Evolutionary conservation across 2,329 filamentous ascomycete genomes (phyloP).

Genomic region (Colletotrichum spinosum): DNA sequence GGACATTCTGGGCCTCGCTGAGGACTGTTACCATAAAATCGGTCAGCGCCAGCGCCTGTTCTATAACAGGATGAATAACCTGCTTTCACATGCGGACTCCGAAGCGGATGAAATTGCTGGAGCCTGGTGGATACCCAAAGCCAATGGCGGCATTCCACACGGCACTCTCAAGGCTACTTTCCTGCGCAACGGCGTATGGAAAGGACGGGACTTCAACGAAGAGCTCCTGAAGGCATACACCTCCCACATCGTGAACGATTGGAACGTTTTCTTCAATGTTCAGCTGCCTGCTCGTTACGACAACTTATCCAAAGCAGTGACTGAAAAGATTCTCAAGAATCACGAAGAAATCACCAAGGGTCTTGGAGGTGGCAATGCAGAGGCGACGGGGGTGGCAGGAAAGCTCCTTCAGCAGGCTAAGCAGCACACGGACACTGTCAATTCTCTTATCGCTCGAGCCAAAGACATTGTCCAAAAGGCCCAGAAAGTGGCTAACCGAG

Average conservation of each 20-base stretch:
- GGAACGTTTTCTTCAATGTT: conserved; percentile 1
- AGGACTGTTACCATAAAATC: too few relatives aligned
- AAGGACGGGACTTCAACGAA: neutral
- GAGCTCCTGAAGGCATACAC: neutral
- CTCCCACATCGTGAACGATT: neutral
- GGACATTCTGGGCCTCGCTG: too few relatives aligned
- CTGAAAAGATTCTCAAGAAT: neutral
- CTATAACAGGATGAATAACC: neutral
- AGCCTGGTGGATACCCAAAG: neutral
- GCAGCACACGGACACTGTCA: too few relatives aligned
- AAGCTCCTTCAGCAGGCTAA: too few relatives aligned
- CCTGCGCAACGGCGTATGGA: neutral
- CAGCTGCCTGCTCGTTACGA: neutral
- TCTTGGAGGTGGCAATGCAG: too few relatives aligned
- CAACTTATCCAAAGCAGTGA: neutral
- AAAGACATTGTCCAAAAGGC: neutral
- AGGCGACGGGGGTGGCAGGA: too few relatives aligned
- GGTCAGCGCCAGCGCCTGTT: neutral
- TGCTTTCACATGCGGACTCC: neutral
- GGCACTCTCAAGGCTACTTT: neutral
- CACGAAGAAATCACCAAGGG: too few relatives aligned
- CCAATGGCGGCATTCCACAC: too few relatives aligned
- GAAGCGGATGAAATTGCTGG: neutral
- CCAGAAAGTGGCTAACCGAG: conserved; percentile 15
- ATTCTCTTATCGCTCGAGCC: neutral